Evolutionary conservation across 1,139 yeast genomes (phyloP).

Genomic region (Saccharomyces hybrid): DNA sequence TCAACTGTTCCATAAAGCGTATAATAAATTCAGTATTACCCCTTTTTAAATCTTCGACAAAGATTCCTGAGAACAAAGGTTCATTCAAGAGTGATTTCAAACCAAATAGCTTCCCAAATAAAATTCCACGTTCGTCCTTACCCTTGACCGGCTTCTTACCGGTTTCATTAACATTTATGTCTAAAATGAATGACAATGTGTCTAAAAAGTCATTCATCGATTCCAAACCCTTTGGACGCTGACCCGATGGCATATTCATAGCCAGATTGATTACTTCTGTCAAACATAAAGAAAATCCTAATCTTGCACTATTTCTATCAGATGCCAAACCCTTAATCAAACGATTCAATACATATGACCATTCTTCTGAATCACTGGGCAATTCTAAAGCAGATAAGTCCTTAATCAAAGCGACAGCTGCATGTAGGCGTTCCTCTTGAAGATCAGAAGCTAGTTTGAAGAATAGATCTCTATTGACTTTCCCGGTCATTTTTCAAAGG

Average conservation of each 20-base stretch:
- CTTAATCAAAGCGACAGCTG: constrained; percentile 60
- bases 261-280: constrained; percentile 60
- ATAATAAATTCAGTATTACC: constrained; percentile 32
- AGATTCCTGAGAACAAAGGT: constrained; percentile 31
- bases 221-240: constrained; percentile 23
- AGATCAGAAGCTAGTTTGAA: constrained; percentile 72
- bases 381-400: constrained; percentile 38
- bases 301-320: constrained; percentile 72
- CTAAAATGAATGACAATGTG: constrained; percentile 37
- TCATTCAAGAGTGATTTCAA: constrained; percentile 67
- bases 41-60: constrained; percentile 31
- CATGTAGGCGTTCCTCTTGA: constrained; percentile 60
- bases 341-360: constrained; percentile 75
- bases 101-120: constrained; percentile 84
- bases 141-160: constrained; percentile 49
- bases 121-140: constrained; percentile 68
- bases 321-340: constrained; percentile 75
- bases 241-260: constrained; percentile 14
- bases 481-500: constrained; percentile 27
- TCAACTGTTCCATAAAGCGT: constrained; percentile 39
- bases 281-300: constrained; percentile 84
- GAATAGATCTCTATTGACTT: constrained; percentile 66
- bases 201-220: constrained; percentile 29
- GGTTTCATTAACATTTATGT: constrained; percentile 33
- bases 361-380: constrained; percentile 47